These are phyloP conservation scores for Geopyxis carbonaria DNA, from an alignment of 495 filamentous ascomycete genomes.

Conservation along the genomic window DNA sequence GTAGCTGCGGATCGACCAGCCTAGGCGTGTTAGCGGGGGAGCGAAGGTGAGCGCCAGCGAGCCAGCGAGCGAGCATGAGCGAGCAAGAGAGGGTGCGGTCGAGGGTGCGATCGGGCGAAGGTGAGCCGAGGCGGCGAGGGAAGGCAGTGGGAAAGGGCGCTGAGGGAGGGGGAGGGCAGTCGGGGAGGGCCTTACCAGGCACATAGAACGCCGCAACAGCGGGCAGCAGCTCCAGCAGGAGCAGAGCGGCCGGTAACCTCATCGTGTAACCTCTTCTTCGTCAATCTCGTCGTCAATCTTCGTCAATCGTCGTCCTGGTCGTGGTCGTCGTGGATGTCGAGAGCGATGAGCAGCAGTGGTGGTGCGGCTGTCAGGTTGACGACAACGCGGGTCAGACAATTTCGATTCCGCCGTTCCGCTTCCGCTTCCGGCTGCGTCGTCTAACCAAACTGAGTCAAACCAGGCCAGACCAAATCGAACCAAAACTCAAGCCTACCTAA, in stretches of 20 bases:
- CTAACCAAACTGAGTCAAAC: too few relatives aligned
- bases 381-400: too few relatives aligned
- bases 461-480: too few relatives aligned
- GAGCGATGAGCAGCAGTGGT: too few relatives aligned
- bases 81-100: constrained; percentile 2
- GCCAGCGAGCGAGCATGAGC: background rate
- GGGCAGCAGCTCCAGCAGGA: constrained; percentile 13
- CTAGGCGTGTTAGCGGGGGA: constrained; percentile 18
- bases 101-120: background rate
- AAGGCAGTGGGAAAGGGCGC: background rate
- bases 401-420: too few relatives aligned
- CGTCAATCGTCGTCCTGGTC: too few relatives aligned
- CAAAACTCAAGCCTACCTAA: too few relatives aligned
- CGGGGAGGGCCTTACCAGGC: constrained; percentile 12
- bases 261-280: too few relatives aligned
- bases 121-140: background rate
- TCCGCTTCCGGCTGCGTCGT: too few relatives aligned
- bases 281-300: too few relatives aligned
- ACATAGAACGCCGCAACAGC: constrained; percentile 12
- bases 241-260: constrained; percentile 16
- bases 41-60: background rate
- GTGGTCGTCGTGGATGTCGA: too few relatives aligned
- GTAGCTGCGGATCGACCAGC: constrained; percentile 56
- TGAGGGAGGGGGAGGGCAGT: background rate
- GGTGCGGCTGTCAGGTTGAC: too few relatives aligned